These are phyloP conservation scores for Elsinoe australis DNA, from an alignment of 2,329 filamentous ascomycete genomes.

Conservation along the genomic window DNA sequence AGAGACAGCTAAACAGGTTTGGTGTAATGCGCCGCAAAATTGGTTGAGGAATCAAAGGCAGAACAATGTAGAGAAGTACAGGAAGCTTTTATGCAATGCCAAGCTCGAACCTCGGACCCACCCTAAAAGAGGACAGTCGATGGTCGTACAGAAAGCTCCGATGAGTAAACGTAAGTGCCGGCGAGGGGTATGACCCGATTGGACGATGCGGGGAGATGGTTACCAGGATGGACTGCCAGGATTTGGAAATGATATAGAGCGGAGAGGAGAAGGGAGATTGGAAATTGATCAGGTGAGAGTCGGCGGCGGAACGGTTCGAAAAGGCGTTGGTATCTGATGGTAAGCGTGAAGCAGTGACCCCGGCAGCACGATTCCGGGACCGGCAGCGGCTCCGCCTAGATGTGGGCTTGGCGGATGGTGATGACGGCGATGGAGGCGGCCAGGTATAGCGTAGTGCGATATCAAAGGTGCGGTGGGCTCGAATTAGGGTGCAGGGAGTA, in stretches of 20 bases:
- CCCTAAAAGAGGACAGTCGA: neutral
- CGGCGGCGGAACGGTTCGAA: neutral
- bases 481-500: neutral
- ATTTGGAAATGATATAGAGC: neutral
- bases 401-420: conserved; percentile 15
- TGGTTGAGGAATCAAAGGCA: no score
- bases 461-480: neutral
- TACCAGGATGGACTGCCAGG: neutral
- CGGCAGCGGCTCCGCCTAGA: conserved; percentile 15
- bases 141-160: conserved; percentile 12
- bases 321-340: conserved; percentile 13
- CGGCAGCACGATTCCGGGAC: conserved; percentile 8
- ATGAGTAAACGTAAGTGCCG: conserved; percentile 2
- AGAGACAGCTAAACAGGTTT: no score
- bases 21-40: no score
- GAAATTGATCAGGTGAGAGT: conserved; percentile 3
- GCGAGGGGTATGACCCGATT: conserved; percentile 2
- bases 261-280: neutral
- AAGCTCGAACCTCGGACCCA: neutral
- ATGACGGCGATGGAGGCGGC: conserved; percentile 4
- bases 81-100: conserved; percentile 17
- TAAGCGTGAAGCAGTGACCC: neutral
- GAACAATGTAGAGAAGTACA: no score
- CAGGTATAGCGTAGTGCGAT: no score
- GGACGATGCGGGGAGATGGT: conserved; percentile 1